Evolutionary conservation across 805 yeast genomes (phyloP).

Genomic region (Priceomyces melissophilus): DNA sequence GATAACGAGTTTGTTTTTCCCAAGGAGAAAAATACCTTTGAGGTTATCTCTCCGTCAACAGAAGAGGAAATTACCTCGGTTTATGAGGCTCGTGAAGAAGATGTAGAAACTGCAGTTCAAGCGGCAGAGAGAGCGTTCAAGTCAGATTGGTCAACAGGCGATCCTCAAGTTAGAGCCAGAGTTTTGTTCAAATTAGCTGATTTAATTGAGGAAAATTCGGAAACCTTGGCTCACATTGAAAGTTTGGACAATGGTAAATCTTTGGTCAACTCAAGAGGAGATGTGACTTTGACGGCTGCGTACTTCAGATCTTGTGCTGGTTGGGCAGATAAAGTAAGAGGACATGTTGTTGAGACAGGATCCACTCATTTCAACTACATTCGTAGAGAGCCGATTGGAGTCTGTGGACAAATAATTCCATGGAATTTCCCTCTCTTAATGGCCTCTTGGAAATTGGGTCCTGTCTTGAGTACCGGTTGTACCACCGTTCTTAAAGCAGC

Average conservation of each 20-base stretch:
- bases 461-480: slow-evolving; percentile 90
- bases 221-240: slow-evolving; percentile 74
- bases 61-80: slow-evolving; percentile 67
- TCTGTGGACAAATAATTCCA: slow-evolving; percentile 93
- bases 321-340: slow-evolving; percentile 83
- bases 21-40: slow-evolving; percentile 53
- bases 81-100: slow-evolving; percentile 74
- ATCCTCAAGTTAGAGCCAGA: slow-evolving; percentile 65
- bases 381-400: slow-evolving; percentile 88
- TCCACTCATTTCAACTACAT: slow-evolving; percentile 70
- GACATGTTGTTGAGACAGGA: slow-evolving; percentile 74
- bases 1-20: slow-evolving; percentile 76
- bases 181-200: slow-evolving; percentile 73
- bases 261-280: slow-evolving; percentile 64
- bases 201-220: slow-evolving; percentile 67
- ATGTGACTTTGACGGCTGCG: slow-evolving; percentile 64
- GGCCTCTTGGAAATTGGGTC: slow-evolving; percentile 94
- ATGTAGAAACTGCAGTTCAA: slow-evolving; percentile 78
- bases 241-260: slow-evolving; percentile 90
- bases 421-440: slow-evolving; percentile 96
- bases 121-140: slow-evolving; percentile 78
- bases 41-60: slow-evolving; percentile 63
- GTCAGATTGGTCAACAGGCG: slow-evolving; percentile 60
- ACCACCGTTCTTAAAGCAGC: slow-evolving; percentile 86
- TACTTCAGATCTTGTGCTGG: slow-evolving; percentile 86